Percentiles rank a stretch among this genome's conserved stretches.
phyloP scores from a whole-genome alignment of 805 yeast species.

The Candida lessepsii region DNA sequence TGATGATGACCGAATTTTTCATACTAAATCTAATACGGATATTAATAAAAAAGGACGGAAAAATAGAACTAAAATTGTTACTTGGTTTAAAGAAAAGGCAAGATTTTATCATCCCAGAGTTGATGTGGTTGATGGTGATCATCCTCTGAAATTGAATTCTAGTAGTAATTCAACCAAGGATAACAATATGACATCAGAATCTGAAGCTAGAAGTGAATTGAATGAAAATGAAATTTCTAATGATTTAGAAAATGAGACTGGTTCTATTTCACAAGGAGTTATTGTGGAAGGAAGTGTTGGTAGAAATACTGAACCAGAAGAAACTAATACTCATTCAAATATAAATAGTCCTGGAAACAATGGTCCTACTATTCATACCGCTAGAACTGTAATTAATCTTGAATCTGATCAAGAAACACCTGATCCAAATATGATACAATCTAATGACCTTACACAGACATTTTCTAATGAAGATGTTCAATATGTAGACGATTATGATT shows the following conservation, averaged over 20 bases:
- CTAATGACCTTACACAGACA: too few species aligned
- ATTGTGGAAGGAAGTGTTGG: too few species aligned
- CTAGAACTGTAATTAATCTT: too few species aligned
- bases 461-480: slow-evolving; percentile 25
- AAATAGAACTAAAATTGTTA: slow-evolving; percentile 7
- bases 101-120: slow-evolving; percentile 5
- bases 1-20: slow-evolving; percentile 35
- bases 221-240: too few species aligned
- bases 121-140: slow-evolving; percentile 12
- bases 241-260: too few species aligned
- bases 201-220: background rate
- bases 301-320: too few species aligned
- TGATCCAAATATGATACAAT: too few species aligned
- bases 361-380: too few species aligned
- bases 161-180: background rate
- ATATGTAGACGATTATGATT: slow-evolving; percentile 24
- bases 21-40: slow-evolving; percentile 1
- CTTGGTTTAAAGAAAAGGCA: slow-evolving; percentile 6
- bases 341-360: too few species aligned
- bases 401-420: too few species aligned
- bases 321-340: too few species aligned
- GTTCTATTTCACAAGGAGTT: too few species aligned
- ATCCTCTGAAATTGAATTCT: slow-evolving; percentile 8
- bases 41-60: slow-evolving; percentile 1
- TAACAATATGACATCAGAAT: background rate